Percentiles rank a stretch among this genome's conserved stretches.
phyloP scores from a whole-genome alignment of 148 eudicot genomes.

The Rhododendron ferrugineum region DNA sequence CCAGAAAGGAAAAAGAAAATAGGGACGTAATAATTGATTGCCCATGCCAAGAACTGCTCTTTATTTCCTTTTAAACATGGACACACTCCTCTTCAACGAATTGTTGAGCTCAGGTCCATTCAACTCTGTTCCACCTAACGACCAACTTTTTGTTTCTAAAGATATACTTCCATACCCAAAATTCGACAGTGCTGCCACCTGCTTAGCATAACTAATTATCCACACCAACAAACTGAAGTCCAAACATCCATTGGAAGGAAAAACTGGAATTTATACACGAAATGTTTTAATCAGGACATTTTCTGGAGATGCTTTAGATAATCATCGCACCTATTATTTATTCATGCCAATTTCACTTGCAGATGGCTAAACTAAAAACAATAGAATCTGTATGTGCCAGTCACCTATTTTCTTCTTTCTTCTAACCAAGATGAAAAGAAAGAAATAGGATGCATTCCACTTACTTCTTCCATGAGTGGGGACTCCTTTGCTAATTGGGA shows the following conservation, averaged over 20 bases:
- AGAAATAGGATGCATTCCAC: not conserved
- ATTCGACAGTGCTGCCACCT: not conserved
- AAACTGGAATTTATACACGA: not conserved
- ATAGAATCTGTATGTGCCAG: not conserved
- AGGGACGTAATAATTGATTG: not conserved
- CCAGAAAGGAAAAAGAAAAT: not conserved
- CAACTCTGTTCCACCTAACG: not conserved
- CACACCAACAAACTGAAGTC: not conserved
- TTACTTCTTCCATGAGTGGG: slow-evolving; percentile 86
- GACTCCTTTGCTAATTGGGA: slow-evolving; percentile 75
- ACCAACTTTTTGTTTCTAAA: not conserved
- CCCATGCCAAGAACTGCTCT: not conserved
- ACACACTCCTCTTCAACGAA: not conserved
- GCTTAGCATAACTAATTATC: not conserved
- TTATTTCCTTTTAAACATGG: not conserved
- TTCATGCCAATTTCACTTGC: not conserved
- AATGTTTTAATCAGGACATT: not conserved
- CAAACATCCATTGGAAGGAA: not conserved
- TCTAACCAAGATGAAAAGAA: not conserved
- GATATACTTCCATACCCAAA: not conserved
- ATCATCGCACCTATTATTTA: not conserved
- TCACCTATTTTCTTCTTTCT: not conserved
- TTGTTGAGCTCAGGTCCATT: not conserved
- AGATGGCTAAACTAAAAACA: not conserved
- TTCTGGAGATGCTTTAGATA: not conserved